A percentile compares a stretch with the other conserved stretches of the same genome.
These are phyloP conservation scores for Claviceps sp. DNA, from an alignment of 2,329 filamentous ascomycete species.

Conservation along the genomic window DNA sequence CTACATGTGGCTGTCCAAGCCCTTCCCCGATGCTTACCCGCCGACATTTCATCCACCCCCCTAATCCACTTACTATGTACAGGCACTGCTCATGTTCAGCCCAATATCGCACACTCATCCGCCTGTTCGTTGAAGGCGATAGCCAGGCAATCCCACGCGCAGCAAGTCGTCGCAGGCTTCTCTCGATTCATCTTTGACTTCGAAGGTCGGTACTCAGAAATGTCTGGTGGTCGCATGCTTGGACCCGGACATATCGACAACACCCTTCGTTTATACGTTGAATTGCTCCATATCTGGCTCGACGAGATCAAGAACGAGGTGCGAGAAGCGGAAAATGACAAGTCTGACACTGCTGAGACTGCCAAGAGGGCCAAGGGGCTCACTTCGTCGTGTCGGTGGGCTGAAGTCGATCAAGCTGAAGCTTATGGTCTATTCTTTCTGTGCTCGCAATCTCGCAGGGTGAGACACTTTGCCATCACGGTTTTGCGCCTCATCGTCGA, in stretches of 20 bases:
- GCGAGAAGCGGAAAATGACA: slow-evolving; percentile 54
- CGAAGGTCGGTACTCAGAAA: slow-evolving; percentile 91
- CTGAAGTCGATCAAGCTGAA: slow-evolving; percentile 92
- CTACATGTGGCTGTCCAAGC: slow-evolving; percentile 93
- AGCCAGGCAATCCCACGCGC: slow-evolving; percentile 80
- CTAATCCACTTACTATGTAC: slow-evolving; percentile 92
- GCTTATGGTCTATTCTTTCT: slow-evolving; percentile 95
- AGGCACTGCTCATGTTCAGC: slow-evolving; percentile 88
- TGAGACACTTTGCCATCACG: slow-evolving; percentile 81
- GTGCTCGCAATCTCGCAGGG: slow-evolving; percentile 84
- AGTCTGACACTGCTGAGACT: slow-evolving; percentile 45
- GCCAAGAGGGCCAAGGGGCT: slow-evolving; percentile 65
- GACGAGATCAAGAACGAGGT: slow-evolving; percentile 86
- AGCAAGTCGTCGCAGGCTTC: slow-evolving; percentile 93
- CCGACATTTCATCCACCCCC: slow-evolving; percentile 83
- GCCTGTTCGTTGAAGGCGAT: slow-evolving; percentile 91
- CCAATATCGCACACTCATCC: slow-evolving; percentile 83
- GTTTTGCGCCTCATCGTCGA: slow-evolving; percentile 86
- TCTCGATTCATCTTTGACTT: slow-evolving; percentile 98
- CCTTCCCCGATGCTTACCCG: slow-evolving; percentile 81
- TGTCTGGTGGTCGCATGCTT: slow-evolving; percentile 95
- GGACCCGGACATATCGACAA: slow-evolving; percentile 90
- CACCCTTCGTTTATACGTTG: slow-evolving; percentile 82
- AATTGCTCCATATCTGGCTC: slow-evolving; percentile 92
- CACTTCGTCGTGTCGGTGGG: slow-evolving; percentile 77